Conservation (phyloP, 768 basidiomycete species). For the Suillus sp. region DNA sequence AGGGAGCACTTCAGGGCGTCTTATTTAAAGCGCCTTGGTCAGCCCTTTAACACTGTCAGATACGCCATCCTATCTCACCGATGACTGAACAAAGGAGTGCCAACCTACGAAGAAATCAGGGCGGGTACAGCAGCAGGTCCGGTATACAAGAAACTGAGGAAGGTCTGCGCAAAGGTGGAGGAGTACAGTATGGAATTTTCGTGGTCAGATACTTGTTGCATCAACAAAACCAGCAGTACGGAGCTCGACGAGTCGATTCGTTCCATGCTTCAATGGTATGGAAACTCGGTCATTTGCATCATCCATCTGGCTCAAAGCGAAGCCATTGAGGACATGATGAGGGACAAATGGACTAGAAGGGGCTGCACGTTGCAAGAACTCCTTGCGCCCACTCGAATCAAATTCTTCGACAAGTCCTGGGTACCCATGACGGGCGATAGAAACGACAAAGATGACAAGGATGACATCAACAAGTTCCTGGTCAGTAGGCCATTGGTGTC, state of each 20-base stretch:
- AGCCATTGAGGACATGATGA: background rate
- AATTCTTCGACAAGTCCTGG: constrained; percentile 4
- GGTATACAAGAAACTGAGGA: constrained; percentile 1
- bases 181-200: background rate
- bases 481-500: background rate
- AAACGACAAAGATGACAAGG: constrained; percentile 2
- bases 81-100: constrained; percentile 12
- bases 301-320: constrained; percentile 6
- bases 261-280: constrained; percentile 7
- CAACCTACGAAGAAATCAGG: constrained; percentile 6
- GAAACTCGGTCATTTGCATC: constrained; percentile 4
- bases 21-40: background rate
- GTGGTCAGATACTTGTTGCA: constrained; percentile 3
- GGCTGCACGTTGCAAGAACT: background rate
- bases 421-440: background rate
- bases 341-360: constrained; percentile 2
- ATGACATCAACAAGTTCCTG: background rate
- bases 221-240: background rate
- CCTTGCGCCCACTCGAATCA: background rate
- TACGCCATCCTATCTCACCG: constrained; percentile 15
- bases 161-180: background rate
- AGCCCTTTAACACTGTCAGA: background rate
- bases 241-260: constrained; percentile 4
- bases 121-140: background rate
- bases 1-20: background rate